Base-by-base conservation (phyloP, 331 rosid species). In the Ulmus americana region DNA sequence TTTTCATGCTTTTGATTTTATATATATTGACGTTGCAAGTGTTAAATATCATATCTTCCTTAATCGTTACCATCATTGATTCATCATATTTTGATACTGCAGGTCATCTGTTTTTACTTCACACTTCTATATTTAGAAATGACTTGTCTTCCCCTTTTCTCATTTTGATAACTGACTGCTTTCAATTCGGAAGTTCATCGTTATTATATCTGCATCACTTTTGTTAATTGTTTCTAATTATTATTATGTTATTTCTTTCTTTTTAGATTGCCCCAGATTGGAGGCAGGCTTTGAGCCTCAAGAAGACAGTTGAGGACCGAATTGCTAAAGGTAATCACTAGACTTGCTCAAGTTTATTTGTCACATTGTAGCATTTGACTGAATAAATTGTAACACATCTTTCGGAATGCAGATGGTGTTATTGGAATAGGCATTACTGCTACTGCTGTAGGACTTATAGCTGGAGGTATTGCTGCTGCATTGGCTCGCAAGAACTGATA, bases 221-320 rank as follows among this genome's bases (percentile, higher is more conserved):
- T 13, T 42, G 45, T 28, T 28, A 28, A 28, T 28, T 28, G 11
- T 51, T 41, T 22, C 3, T 5, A 7, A 7, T 8, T 20, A 43
- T 16, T 13, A 49, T 15, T 35, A 10, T 43, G 7, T 60, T 74
- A 12, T 69, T 45, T 18, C 28, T 67, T 9, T 10, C 63, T 11
- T 58, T 72, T 72, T 75, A 91, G 96, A 79, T 92, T 80, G 98
- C 94, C 60, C 84, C 98, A 6, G 95, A 89, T 67, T 92, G 96
- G 94, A 85, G 94, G 76, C 91, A 89, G 74, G 91, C 94, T 66
- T 63, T 83, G 69, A 53, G 84, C 45, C 95, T 89, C 1, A 85
- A 83, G 77, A 82, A 82, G 63, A 56, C 82, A 20, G 75, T 86
- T 22, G 85, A 85, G 63, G 95, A 80, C 10, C 57, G 56, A 64